These are phyloP conservation scores for Daedalea quercina DNA, from an alignment of 768 basidiomycete species.

Conservation along the genomic window DNA sequence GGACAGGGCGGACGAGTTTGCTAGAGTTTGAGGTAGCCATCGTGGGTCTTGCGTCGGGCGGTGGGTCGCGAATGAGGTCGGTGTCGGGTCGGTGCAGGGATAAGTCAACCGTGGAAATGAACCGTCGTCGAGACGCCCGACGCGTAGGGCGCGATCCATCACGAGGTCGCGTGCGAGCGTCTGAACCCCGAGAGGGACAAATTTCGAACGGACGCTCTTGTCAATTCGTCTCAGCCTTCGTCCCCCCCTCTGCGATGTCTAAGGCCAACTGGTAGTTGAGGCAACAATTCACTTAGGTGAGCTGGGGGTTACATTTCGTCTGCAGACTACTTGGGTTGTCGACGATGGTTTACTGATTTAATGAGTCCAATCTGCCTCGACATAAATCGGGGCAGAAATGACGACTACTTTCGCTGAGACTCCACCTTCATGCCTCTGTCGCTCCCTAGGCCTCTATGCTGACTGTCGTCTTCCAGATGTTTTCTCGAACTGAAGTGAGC, in stretches of 20 bases:
- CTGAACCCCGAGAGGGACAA: not conserved
- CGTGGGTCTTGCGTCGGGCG: not conserved
- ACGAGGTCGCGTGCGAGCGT: conserved; percentile 3
- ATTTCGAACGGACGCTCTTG: not conserved
- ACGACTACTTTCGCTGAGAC: conserved; percentile 23
- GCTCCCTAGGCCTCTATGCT: not conserved
- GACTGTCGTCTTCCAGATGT: not conserved
- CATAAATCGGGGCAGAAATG: conserved; percentile 14
- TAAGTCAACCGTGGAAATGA: conserved; percentile 7
- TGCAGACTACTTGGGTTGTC: conserved; percentile 8
- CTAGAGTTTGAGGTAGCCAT: conserved; percentile 12
- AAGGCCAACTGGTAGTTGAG: no score
- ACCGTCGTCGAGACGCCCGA: not conserved
- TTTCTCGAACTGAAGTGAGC: no score
- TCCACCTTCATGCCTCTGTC: not conserved
- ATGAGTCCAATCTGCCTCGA: conserved; percentile 24
- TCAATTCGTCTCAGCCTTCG: not conserved
- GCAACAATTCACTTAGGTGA: no score
- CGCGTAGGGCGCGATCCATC: not conserved
- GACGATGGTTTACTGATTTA: conserved; percentile 24
- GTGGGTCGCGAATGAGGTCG: not conserved
- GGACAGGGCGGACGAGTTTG: conserved; percentile 34
- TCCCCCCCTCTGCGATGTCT: not conserved
- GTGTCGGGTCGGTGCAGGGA: not conserved
- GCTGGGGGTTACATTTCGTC: no score